phyloP scores from a whole-genome alignment of 441 rosid species.

The Adansonia madagascariensis region DNA sequence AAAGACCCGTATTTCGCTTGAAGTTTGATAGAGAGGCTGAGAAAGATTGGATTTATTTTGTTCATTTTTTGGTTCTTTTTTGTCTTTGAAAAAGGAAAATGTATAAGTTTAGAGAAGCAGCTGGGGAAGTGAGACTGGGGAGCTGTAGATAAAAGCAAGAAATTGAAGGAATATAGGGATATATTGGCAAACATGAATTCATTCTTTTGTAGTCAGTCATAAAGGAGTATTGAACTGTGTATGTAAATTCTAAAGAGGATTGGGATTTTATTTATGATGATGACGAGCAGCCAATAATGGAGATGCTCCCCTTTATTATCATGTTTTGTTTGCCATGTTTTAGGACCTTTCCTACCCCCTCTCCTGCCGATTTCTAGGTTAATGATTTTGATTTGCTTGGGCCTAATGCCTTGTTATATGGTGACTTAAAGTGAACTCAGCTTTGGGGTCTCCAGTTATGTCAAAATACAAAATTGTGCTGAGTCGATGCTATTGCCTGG shows the following conservation, averaged over 20 bases:
- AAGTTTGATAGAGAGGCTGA: constrained; percentile 25
- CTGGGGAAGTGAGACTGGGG: constrained; percentile 24
- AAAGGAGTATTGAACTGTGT: constrained; percentile 29
- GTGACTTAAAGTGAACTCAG: neutral
- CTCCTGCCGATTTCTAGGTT: neutral
- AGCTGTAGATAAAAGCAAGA: constrained; percentile 44
- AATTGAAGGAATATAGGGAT: constrained; percentile 15
- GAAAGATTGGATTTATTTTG: constrained; percentile 4
- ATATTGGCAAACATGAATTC: constrained; percentile 20
- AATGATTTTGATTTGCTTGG: neutral
- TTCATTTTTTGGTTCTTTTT: constrained; percentile 20
- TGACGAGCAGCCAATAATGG: constrained; percentile 38
- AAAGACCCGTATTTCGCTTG: constrained; percentile 58
- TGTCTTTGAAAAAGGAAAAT: constrained; percentile 10
- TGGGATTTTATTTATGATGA: constrained; percentile 34
- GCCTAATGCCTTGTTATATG: neutral
- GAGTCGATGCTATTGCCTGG: neutral
- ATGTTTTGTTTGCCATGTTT: neutral
- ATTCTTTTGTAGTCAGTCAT: constrained; percentile 58
- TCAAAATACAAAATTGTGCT: neutral
- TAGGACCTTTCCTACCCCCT: neutral
- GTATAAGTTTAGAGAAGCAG: constrained; percentile 29
- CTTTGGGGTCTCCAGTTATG: neutral
- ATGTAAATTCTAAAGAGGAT: constrained; percentile 40
- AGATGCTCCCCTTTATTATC: neutral